Conservation (phyloP, 371 early-diverging fungal species). For the Haplosporangium sp. region DNA sequence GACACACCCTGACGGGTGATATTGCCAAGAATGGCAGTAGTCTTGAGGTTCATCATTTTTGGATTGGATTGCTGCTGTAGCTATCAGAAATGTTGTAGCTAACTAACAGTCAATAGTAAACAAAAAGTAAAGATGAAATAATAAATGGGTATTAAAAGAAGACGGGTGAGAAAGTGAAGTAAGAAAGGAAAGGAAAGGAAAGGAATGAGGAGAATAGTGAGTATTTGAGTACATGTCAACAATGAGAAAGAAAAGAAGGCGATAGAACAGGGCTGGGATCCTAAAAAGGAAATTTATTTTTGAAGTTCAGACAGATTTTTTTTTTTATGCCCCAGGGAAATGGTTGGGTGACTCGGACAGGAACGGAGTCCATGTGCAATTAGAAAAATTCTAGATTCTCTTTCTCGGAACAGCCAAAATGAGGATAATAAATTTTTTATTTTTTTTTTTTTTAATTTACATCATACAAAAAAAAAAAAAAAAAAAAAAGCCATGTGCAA, state of each 20-base stretch:
- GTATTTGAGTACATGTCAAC: neutral
- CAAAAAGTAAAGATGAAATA: neutral
- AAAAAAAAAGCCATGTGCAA: too few relatives aligned
- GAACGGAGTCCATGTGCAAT: slow-evolving; percentile 4
- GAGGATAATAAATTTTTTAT: neutral
- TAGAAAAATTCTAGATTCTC: neutral
- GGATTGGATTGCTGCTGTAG: neutral
- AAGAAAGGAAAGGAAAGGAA: neutral
- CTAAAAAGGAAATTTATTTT: slow-evolving; percentile 6
- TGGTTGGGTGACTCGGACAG: neutral
- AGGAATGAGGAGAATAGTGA: neutral
- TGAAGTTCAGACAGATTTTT: too few relatives aligned
- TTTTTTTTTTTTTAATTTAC: neutral
- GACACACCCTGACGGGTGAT: slow-evolving; percentile 53
- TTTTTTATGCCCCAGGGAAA: too few relatives aligned
- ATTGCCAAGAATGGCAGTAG: slow-evolving; percentile 44
- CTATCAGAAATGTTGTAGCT: neutral
- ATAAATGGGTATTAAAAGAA: neutral
- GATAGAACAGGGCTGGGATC: neutral
- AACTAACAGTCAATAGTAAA: neutral
- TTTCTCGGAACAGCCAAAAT: neutral
- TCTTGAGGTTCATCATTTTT: slow-evolving; percentile 54
- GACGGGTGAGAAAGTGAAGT: neutral
- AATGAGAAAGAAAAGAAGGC: neutral
- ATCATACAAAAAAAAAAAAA: too few relatives aligned